Percentiles rank a stretch among this genome's conserved stretches.
These are phyloP conservation scores for Trametes punicea DNA, from an alignment of 768 basidiomycete species.

Conservation along the genomic window DNA sequence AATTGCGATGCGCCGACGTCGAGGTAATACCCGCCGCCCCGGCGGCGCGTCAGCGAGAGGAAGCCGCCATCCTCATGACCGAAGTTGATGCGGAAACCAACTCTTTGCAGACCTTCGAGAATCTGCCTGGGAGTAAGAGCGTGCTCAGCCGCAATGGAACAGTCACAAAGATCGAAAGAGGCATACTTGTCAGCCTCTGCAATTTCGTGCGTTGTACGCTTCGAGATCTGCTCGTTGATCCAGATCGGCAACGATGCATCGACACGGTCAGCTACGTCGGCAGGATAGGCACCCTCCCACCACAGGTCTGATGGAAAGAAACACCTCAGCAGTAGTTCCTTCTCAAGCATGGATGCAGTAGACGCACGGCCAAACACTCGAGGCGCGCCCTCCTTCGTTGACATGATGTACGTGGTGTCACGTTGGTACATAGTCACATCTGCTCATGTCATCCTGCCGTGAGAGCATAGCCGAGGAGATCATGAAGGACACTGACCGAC, in stretches of 20 bases:
- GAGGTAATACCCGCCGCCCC: slow-evolving; percentile 65
- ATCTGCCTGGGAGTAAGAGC: slow-evolving; percentile 31
- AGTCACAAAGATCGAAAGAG: not conserved
- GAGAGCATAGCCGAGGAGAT: not conserved
- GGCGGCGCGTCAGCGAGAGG: slow-evolving; percentile 42
- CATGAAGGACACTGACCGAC: slow-evolving; percentile 35
- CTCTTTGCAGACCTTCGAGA: slow-evolving; percentile 52
- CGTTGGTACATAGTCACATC: slow-evolving; percentile 62
- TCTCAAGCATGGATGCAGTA: not conserved
- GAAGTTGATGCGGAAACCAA: slow-evolving; percentile 53
- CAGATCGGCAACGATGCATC: slow-evolving; percentile 45
- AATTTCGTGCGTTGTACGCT: slow-evolving; percentile 34
- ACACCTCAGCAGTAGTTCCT: not conserved
- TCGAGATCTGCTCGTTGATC: slow-evolving; percentile 28
- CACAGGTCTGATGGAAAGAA: slow-evolving; percentile 31
- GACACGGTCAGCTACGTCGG: slow-evolving; percentile 54
- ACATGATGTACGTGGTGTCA: slow-evolving; percentile 46
- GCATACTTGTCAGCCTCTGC: slow-evolving; percentile 30
- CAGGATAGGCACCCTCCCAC: slow-evolving; percentile 44
- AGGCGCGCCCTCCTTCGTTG: slow-evolving; percentile 36
- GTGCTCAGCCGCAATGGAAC: not conserved
- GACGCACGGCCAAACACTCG: slow-evolving; percentile 29
- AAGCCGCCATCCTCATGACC: slow-evolving; percentile 55
- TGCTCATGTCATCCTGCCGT: slow-evolving; percentile 15
- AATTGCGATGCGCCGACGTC: slow-evolving; percentile 59